Percentiles rank a stretch among this genome's conserved stretches.
Evolutionary conservation across 2,329 filamentous ascomycete species (phyloP).

Genomic region (Verruconis gallopava): DNA sequence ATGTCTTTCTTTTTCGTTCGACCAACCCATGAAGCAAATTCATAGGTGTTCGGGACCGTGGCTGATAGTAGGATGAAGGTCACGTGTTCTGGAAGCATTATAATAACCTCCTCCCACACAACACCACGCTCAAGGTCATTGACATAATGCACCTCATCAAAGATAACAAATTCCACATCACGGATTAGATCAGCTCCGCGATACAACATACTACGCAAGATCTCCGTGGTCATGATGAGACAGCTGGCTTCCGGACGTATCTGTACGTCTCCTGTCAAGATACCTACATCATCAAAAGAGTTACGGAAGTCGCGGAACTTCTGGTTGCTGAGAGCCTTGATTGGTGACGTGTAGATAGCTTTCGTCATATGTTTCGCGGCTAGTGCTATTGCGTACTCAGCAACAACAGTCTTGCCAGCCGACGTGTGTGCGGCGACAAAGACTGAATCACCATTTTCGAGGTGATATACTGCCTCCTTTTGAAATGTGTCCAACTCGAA

Average conservation of each 20-base stretch:
- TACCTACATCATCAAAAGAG: conserved; percentile 89
- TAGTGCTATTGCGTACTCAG: conserved; percentile 92
- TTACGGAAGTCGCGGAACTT: conserved; percentile 93
- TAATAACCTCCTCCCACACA: conserved; percentile 99
- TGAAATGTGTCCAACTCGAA: conserved; percentile 98
- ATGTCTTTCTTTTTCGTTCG: conserved; percentile 98
- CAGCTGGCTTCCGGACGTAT: conserved; percentile 97
- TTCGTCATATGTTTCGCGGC: conserved; percentile 99
- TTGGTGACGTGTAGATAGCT: conserved; percentile 96
- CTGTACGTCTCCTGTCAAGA: conserved; percentile 93
- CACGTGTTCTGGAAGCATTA: conserved; percentile 96
- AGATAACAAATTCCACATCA: conserved; percentile 97
- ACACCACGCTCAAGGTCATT: conserved; percentile 93
- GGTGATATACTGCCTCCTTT: conserved; percentile 94
- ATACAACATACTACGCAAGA: conserved; percentile 95
- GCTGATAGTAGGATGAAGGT: conserved; percentile 90
- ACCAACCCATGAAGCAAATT: conserved; percentile 97
- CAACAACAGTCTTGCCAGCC: conserved; percentile 94
- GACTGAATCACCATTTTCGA: conserved; percentile 91
- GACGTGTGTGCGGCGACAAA: conserved; percentile 97
- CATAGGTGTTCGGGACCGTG: conserved; percentile 92
- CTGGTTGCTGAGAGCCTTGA: conserved; percentile 96
- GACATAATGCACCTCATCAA: conserved; percentile 97
- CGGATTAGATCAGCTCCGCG: conserved; percentile 88
- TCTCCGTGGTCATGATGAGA: conserved; percentile 98